A percentile compares a stretch with the other conserved stretches of the same genome.
Conservation (phyloP, 495 filamentous ascomycete genomes). For the Aspergillus sparsus region DNA sequence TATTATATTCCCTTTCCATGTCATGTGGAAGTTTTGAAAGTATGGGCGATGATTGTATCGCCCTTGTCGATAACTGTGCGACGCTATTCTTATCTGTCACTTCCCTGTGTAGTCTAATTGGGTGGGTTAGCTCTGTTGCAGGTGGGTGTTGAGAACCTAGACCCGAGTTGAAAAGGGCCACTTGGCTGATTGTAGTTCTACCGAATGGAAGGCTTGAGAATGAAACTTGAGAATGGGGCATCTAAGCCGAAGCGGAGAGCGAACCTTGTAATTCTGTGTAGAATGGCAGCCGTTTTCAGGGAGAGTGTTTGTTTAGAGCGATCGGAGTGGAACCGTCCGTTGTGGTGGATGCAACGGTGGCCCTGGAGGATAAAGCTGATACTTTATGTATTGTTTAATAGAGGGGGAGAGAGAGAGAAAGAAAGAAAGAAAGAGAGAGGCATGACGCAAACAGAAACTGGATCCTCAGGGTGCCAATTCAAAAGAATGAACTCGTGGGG, state of each 20-base stretch:
- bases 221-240: neutral
- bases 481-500: neutral
- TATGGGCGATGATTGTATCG: neutral
- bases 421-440: neutral
- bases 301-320: slow-evolving; percentile 4
- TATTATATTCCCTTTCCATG: slow-evolving; percentile 16
- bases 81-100: neutral
- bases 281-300: slow-evolving; percentile 1
- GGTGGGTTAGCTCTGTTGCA: too few relatives aligned
- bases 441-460: slow-evolving; percentile 27
- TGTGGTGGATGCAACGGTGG: slow-evolving; percentile 8
- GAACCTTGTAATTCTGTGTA: neutral
- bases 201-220: neutral
- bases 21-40: slow-evolving; percentile 13
- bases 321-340: slow-evolving; percentile 5
- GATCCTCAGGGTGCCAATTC: neutral
- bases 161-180: neutral
- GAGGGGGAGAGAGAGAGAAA: neutral
- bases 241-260: neutral
- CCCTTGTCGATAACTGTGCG: neutral
- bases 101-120: neutral
- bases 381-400: too few relatives aligned
- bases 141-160: neutral
- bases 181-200: neutral
- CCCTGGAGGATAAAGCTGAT: neutral